These are phyloP conservation scores for Sporothrix pseudoabietina DNA, from an alignment of 2,329 filamentous ascomycete genomes.

Conservation along the genomic window DNA sequence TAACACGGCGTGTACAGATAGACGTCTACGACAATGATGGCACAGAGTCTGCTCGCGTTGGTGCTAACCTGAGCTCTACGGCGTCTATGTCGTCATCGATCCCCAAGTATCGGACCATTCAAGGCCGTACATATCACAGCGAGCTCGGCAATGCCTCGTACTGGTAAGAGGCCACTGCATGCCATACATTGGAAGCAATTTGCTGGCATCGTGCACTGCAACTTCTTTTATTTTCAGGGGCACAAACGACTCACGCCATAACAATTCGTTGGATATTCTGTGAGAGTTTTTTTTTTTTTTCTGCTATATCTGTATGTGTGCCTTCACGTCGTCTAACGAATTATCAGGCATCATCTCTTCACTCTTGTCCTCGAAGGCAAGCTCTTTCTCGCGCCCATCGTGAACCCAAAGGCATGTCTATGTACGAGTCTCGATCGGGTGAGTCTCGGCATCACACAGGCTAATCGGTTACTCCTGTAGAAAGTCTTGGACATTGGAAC, in stretches of 20 bases:
- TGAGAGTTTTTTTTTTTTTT: slow-evolving; percentile 15
- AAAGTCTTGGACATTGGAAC: slow-evolving; percentile 47
- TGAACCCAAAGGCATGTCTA: background rate
- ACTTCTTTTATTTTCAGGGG: no score
- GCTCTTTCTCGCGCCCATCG: background rate
- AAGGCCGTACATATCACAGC: slow-evolving; percentile 42
- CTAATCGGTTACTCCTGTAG: slow-evolving; percentile 13
- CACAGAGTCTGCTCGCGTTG: slow-evolving; percentile 25
- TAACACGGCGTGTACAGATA: background rate
- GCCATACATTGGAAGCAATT: background rate
- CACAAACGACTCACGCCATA: no score
- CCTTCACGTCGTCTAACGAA: background rate
- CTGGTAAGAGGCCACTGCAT: slow-evolving; percentile 31
- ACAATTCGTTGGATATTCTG: slow-evolving; percentile 41
- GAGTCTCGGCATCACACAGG: background rate
- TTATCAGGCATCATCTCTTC: background rate
- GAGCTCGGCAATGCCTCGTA: slow-evolving; percentile 38
- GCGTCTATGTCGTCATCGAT: slow-evolving; percentile 41
- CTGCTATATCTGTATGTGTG: no score
- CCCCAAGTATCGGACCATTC: slow-evolving; percentile 40
- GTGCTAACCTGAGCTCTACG: slow-evolving; percentile 33
- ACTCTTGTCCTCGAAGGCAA: background rate
- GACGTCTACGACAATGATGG: slow-evolving; percentile 20
- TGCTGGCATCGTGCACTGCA: background rate
- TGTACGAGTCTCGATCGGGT: no score